Conservation (phyloP, 257 asterid genomes). For the Datura wrightii region DNA sequence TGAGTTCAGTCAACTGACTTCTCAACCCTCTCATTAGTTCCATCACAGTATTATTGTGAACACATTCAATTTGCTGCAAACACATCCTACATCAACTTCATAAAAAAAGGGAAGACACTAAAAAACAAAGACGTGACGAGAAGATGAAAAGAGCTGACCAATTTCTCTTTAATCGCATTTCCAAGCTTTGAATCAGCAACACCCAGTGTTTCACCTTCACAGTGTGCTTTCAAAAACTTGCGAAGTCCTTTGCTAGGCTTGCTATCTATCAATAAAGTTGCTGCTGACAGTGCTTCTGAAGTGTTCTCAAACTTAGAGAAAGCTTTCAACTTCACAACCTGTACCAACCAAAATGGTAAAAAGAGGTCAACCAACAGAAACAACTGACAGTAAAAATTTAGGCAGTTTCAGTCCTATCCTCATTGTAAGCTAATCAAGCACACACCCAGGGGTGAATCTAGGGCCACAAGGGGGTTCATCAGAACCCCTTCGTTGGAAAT, state of each 20-base stretch:
- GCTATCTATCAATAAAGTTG: slow-evolving; percentile 69
- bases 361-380: not conserved
- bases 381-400: not conserved
- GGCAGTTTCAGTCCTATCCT: not conserved
- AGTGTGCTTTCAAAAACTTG: slow-evolving; percentile 70
- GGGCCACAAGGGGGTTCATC: not conserved
- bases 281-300: slow-evolving; percentile 75
- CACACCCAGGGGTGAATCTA: not conserved
- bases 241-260: slow-evolving; percentile 79
- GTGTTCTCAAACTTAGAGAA: slow-evolving; percentile 81
- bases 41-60: slow-evolving; percentile 77
- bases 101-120: not conserved
- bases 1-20: slow-evolving; percentile 74
- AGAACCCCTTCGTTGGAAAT: not conserved
- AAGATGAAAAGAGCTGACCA: slow-evolving; percentile 52
- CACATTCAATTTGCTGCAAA: slow-evolving; percentile 78
- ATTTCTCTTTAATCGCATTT: slow-evolving; percentile 76
- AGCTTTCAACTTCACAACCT: slow-evolving; percentile 83
- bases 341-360: slow-evolving; percentile 17
- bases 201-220: slow-evolving; percentile 66
- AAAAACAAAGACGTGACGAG: not conserved
- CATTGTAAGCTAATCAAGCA: not conserved
- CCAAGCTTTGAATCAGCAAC: slow-evolving; percentile 92
- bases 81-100: not conserved
- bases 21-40: slow-evolving; percentile 92